Evolutionary conservation across 495 filamentous ascomycete genomes (phyloP), one percentile per base, ranked within the genome.

Genomic region (Penicillium soppii): DNA sequence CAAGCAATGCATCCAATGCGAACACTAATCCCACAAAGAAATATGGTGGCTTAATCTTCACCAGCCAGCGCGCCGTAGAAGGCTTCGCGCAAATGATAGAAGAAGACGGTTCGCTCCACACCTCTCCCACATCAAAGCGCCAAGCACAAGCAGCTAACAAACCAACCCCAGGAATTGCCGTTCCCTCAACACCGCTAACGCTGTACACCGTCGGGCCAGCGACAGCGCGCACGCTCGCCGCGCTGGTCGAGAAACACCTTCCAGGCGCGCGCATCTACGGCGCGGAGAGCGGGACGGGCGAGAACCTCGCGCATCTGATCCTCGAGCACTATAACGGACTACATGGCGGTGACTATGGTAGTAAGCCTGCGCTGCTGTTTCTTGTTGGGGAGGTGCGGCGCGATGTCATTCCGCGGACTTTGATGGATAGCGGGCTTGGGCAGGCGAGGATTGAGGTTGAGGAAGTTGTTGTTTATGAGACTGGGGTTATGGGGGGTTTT

Each of bases 201-300:
- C 71, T 96, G 16, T 98, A 97, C 67, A 90, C 87, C 29, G 94
- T 98, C 50, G 94, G 94, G 0, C 92, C 94, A 7, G 94, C 94
- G 4, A 98, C 94, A 5, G 87, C 84, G 8, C 79, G 84, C 22
- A 84, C 89, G 5, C 70, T 96, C 30, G 72, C 73, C 35, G 79
- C 83, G 2, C 73, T 92, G 5, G 68, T 74, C 30, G 61, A 69
- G 20, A 50, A 36, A 15, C 53, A 71, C 44, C 65, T 75, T 27
- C 72, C 70, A 1, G 61, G 70, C 10, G 71, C 85, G 9, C 78
- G 76, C 13, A 75, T 90, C 47, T 79, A 83, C 58, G 95, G 94
- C 40, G 81, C 85, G 27, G 82, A 92, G 27, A 82, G 87, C 1
- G 95, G 92, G 4, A 95, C 82, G 39, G 94, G 92, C 9, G 88